Conservation (phyloP, 371 early-diverging fungal species). For the Neoconidiobolus thromboides region DNA sequence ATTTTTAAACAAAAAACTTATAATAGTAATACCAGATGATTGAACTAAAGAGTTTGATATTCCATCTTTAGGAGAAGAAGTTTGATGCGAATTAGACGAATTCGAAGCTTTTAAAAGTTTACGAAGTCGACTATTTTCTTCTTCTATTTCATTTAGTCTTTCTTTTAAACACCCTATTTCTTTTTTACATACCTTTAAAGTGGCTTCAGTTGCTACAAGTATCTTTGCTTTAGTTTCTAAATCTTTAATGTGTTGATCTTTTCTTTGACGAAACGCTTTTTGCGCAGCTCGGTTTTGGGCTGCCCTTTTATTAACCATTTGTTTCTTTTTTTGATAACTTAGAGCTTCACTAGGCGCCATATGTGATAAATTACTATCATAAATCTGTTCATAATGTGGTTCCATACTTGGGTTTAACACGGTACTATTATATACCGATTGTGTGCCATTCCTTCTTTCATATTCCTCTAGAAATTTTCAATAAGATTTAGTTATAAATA, state of each 20-base stretch:
- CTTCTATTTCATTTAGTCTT: not conserved
- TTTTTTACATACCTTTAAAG: not conserved
- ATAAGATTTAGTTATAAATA: too few relatives aligned
- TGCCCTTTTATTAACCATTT: slow-evolving; percentile 17
- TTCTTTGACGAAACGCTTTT: slow-evolving; percentile 54
- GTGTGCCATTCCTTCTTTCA: too few relatives aligned
- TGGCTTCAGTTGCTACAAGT: not conserved
- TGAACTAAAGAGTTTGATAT: too few relatives aligned
- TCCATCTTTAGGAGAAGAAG: too few relatives aligned
- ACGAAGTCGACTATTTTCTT: not conserved
- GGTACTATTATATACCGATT: too few relatives aligned
- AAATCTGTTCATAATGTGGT: too few relatives aligned
- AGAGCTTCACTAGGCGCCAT: not conserved
- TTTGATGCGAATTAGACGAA: not conserved
- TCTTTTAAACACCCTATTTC: not conserved
- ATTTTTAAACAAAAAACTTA: not conserved
- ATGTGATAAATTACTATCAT: too few relatives aligned
- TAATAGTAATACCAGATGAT: not conserved
- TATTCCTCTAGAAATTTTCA: too few relatives aligned
- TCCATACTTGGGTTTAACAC: too few relatives aligned
- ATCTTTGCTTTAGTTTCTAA: slow-evolving; percentile 29
- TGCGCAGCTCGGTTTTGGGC: slow-evolving; percentile 60
- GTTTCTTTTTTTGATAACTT: not conserved
- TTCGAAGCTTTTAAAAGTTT: not conserved
- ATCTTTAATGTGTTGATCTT: slow-evolving; percentile 46